Conservation (phyloP, 2,329 filamentous ascomycete genomes). For the Fusarium fracticaudum region DNA sequence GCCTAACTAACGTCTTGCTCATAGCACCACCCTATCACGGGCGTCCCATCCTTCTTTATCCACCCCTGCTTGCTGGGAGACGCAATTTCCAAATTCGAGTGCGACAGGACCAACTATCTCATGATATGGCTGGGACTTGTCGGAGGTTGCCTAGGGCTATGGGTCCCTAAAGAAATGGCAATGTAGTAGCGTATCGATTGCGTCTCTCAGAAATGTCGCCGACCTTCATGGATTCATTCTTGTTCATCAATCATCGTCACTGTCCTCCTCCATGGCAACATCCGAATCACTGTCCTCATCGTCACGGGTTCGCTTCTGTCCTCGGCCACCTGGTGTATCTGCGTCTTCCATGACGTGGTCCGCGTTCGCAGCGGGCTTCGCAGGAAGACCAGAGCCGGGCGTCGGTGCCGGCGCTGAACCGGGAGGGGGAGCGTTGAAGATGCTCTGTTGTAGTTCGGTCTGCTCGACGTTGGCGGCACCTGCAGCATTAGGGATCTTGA, state of each 20-base stretch:
- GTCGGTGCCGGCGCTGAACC: conserved; percentile 57
- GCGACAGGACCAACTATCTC: conserved; percentile 75
- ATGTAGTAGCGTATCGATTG: conserved; percentile 43
- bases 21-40: conserved; percentile 85
- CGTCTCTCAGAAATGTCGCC: conserved; percentile 29
- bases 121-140: conserved; percentile 90
- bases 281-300: conserved; percentile 73
- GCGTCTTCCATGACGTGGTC: conserved; percentile 63
- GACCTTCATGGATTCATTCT: conserved; percentile 46
- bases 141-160: conserved; percentile 81
- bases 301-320: conserved; percentile 76
- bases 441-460: conserved; percentile 80
- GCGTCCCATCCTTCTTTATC: conserved; percentile 84
- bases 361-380: conserved; percentile 59
- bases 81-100: conserved; percentile 75
- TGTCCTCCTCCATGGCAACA: conserved; percentile 75
- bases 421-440: conserved; percentile 75
- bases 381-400: conserved; percentile 52
- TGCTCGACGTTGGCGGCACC: conserved; percentile 67
- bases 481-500: conserved; percentile 71
- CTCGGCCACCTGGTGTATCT: conserved; percentile 64
- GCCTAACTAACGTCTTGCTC: conserved; percentile 52
- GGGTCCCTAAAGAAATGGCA: conserved; percentile 77
- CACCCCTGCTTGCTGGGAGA: conserved; percentile 92
- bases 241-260: conserved; percentile 74